Evolutionary conservation across 805 yeast genomes (phyloP), one percentile per base, ranked within the genome.

Genomic region (Kodamaea hsintzibuensis): DNA sequence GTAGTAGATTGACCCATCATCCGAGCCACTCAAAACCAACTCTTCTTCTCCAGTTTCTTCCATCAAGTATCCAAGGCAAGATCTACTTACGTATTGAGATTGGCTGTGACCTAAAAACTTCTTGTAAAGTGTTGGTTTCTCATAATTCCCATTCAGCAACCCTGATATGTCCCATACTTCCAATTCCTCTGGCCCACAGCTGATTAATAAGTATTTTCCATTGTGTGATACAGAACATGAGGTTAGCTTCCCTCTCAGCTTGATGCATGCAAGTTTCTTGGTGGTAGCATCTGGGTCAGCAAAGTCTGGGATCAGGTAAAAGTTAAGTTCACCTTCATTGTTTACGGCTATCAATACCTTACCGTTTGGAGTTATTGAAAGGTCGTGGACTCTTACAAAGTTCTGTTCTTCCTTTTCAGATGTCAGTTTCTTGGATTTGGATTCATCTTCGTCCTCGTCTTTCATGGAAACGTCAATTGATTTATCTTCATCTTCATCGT

Each of bases 1-100:
- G 1, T 91, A 74, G 65, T 85, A 90, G 2, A 89, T 78, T 51
- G 80, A 75, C 0, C 91, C 91, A 67, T 91, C 96, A 63, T 89
- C 96, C 45, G 92, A 83, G 0, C 97, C 97, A 59, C 91, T 83
- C n/a, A 86, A 71, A 0, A 90, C 81, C 49, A 89, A 73, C 57
- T 85, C 84, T 60, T 89, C 93, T 55, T 82, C 78, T 12, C 58
- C 60, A 7, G 57, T 59, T 0, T 60, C 59, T 9, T 62, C 57
- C 47, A 62, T 65, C 53, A 79, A 78, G 46, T 86, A 86, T 0
- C 96, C 96, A 65, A 91, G 85, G 59, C 90, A 80, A 0, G 96
- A 85, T 48, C 96, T 76, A 17, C 92, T 82, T 39, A 91, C 83
- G 62, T 77, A 86, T 22, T 84, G 79, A 27, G 82, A 80, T 65